Evolutionary conservation across 2,329 filamentous ascomycete species (phyloP).

Genomic region (Calonectria crousiana): DNA sequence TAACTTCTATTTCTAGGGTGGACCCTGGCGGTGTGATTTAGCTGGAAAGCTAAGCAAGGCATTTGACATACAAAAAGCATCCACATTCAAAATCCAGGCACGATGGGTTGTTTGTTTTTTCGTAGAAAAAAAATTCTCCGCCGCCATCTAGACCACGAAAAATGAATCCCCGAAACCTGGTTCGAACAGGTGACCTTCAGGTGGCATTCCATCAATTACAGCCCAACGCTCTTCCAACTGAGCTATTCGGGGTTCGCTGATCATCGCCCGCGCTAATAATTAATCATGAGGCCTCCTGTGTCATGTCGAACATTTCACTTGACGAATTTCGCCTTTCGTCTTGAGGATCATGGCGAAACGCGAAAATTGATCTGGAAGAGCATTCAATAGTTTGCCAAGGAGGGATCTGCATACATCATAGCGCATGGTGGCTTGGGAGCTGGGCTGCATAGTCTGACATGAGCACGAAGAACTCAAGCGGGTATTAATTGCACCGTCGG

Average conservation of each 20-base stretch:
- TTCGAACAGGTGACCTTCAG: conserved; percentile 13
- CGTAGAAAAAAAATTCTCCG: neutral
- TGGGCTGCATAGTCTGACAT: neutral
- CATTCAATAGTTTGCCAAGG: neutral
- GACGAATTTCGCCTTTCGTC: neutral
- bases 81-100: neutral
- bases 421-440: too few species aligned
- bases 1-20: neutral
- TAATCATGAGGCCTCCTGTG: too few species aligned
- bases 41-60: neutral
- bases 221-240: conserved; percentile 12
- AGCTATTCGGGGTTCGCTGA: conserved; percentile 6
- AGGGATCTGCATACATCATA: neutral
- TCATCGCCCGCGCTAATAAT: neutral
- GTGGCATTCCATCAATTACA: conserved; percentile 11
- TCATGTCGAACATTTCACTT: neutral
- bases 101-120: too few species aligned
- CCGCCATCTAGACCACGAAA: neutral
- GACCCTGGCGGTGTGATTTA: too few species aligned
- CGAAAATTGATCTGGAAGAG: neutral
- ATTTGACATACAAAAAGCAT: neutral
- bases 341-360: too few species aligned
- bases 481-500: neutral
- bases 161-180: conserved; percentile 12
- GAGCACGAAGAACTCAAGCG: neutral